Base-by-base conservation (phyloP, 1,284 basidiomycete genomes). In the Vanrija sp. region DNA sequence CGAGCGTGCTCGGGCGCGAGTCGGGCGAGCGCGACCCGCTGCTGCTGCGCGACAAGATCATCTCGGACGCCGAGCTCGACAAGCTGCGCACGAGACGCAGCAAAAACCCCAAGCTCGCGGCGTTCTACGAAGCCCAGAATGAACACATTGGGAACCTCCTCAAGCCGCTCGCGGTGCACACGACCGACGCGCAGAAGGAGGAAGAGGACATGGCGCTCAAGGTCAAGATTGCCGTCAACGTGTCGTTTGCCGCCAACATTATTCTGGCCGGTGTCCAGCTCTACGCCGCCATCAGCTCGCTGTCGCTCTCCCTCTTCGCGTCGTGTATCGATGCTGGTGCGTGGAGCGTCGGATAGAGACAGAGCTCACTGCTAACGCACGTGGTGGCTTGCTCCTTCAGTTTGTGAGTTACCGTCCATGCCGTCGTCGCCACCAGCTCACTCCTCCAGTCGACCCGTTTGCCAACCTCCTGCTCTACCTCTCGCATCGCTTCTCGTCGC, bases 151-250 rank as follows among this genome's bases (percentile, higher is more conserved):
- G 78, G 35, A 82, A 83, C 19, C 77, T 97, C 54, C 82, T 98
- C 51, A 97, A 96, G 75, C 84, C 91, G 1, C 88, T 95, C 84
- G 84, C 85, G 41, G 88, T 94, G 35, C 62, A 67, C 16, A 51
- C 66, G 5, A 58, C 69, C 19, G 59, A 66, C 45, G 70, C 57
- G 36, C 60, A 64, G 56, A 63, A 71, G 50, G 66, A 65, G 35
- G 67, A 58, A 3, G 51, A 53, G 4, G 67, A 68, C 41, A 66
- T 62, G 36, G 72, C 61, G n/a, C 48, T 69, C 16, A 71, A 92
- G 84, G 84, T 95, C 60, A 89, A 87, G 77, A 87, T 95, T 49
- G 93, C 94, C 6, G 78, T 98, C 25, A 91, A 85, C 73, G 85
- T 86, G 18, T 92, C 88, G 67, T 81, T 98, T 42, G 67, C 82